phyloP scores from a whole-genome alignment of 176 grass and related monocot genomes.

The Paspalum notatum region DNA sequence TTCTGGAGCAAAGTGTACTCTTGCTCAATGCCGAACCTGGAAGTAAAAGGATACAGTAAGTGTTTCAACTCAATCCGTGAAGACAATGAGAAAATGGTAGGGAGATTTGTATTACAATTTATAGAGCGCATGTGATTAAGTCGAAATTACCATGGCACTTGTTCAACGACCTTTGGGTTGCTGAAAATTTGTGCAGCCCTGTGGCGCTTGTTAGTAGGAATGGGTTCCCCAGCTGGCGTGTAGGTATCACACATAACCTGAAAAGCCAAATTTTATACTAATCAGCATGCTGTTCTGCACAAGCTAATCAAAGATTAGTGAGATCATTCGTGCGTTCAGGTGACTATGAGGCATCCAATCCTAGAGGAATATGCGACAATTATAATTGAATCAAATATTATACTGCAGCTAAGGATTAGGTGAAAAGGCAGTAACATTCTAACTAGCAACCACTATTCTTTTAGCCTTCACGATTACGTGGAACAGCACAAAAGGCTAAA shows the following conservation, averaged over 20 bases:
- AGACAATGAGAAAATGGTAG: neutral
- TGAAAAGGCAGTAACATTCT: neutral
- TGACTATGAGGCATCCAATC: neutral
- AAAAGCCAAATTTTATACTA: neutral
- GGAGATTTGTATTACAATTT: neutral
- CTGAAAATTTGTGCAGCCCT: conserved; percentile 81
- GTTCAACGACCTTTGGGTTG: conserved; percentile 66
- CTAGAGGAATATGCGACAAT: neutral
- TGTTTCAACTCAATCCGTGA: neutral
- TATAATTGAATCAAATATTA: neutral
- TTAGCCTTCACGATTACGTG: neutral
- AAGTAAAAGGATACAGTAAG: conserved; percentile 9
- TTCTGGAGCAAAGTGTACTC: conserved; percentile 95
- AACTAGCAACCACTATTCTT: neutral
- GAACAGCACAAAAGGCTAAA: conserved; percentile 3
- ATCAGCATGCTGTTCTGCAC: neutral
- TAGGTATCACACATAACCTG: conserved; percentile 87
- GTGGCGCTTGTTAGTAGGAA: conserved; percentile 80
- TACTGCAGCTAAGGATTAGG: neutral
- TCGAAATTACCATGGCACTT: conserved; percentile 86
- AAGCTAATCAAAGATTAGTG: neutral
- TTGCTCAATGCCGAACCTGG: conserved; percentile 96
- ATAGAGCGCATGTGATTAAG: neutral
- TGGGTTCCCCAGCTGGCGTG: conserved; percentile 71
- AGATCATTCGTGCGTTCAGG: neutral